Conservation (phyloP, 208 protist genomes). For the Acanthamoeba culbertsoni region DNA sequence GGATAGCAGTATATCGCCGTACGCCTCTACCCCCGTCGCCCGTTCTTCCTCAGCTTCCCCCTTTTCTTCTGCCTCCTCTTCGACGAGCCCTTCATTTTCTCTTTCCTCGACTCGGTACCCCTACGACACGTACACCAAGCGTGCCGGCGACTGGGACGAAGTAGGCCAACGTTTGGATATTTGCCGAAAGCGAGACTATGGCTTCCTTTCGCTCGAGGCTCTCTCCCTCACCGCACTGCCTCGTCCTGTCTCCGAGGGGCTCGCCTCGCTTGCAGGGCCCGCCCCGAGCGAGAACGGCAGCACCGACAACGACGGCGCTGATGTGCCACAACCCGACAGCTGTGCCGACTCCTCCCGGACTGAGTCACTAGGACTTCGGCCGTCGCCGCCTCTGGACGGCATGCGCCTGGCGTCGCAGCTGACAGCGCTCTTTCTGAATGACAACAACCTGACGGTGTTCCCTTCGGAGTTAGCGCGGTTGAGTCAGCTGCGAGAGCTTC, state of each 20-base stretch:
- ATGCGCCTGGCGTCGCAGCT: not conserved
- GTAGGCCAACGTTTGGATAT: not conserved
- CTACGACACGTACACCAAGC: not conserved
- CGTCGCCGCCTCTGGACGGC: not conserved
- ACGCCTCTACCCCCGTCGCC: not conserved
- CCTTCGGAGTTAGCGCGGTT: not conserved
- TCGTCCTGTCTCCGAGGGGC: not conserved
- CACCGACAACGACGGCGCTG: not conserved
- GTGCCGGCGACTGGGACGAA: not conserved
- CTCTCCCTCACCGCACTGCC: not conserved
- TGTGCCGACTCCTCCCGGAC: not conserved
- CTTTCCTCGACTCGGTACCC: not conserved
- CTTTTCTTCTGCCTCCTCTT: not conserved
- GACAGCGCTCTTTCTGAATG: not conserved
- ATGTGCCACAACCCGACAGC: not conserved
- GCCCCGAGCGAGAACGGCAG: not conserved
- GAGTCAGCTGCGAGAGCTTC: slow-evolving; percentile 2
- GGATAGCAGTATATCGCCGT: not conserved
- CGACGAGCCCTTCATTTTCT: not conserved
- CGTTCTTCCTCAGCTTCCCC: not conserved
- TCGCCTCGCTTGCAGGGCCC: not conserved
- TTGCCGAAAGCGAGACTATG: slow-evolving; percentile 17
- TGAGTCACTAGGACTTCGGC: too few relatives aligned
- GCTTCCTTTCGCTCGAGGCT: slow-evolving; percentile 33
- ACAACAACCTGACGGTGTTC: not conserved